Percentiles rank a stretch among this genome's conserved stretches.
Conservation (phyloP, 495 filamentous ascomycete species). For the Lichina pygmaea region DNA sequence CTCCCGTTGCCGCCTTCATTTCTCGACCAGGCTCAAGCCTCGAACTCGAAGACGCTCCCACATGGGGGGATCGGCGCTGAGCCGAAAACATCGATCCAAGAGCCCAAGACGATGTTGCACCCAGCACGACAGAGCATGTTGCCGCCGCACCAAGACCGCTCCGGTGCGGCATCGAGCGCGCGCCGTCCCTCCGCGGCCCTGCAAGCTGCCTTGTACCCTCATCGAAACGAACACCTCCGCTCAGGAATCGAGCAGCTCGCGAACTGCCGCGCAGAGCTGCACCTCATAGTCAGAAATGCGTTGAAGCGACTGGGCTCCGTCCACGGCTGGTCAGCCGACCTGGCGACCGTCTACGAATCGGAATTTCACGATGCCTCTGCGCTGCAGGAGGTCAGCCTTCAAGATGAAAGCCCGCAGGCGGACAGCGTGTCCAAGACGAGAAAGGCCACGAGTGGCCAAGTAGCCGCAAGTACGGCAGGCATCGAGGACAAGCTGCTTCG, state of each 20-base stretch:
- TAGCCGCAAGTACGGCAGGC: constrained; percentile 11
- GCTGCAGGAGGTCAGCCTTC: constrained; percentile 6
- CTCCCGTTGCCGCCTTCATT: constrained; percentile 33
- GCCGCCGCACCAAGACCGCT: constrained; percentile 8
- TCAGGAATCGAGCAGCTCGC: constrained; percentile 63
- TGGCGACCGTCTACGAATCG: constrained; percentile 6
- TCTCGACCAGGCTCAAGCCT: constrained; percentile 1
- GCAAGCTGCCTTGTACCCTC: background rate
- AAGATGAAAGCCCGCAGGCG: background rate
- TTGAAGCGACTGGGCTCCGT: constrained; percentile 48
- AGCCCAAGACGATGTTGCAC: constrained; percentile 37
- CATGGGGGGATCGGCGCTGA: constrained; percentile 12
- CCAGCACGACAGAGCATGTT: constrained; percentile 28
- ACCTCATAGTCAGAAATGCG: constrained; percentile 49
- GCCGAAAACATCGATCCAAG: constrained; percentile 23
- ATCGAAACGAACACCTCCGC: constrained; percentile 11
- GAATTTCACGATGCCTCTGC: constrained; percentile 2
- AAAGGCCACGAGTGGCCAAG: background rate
- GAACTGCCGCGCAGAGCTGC: constrained; percentile 51
- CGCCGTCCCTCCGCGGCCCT: constrained; percentile 1
- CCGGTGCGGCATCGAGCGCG: constrained; percentile 16
- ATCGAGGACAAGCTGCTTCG: constrained; percentile 18
- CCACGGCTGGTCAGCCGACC: constrained; percentile 42
- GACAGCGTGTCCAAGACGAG: background rate
- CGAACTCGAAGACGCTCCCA: background rate